phyloP scores from a whole-genome alignment of 495 filamentous ascomycete genomes.

The Daldinia bambusicola region DNA sequence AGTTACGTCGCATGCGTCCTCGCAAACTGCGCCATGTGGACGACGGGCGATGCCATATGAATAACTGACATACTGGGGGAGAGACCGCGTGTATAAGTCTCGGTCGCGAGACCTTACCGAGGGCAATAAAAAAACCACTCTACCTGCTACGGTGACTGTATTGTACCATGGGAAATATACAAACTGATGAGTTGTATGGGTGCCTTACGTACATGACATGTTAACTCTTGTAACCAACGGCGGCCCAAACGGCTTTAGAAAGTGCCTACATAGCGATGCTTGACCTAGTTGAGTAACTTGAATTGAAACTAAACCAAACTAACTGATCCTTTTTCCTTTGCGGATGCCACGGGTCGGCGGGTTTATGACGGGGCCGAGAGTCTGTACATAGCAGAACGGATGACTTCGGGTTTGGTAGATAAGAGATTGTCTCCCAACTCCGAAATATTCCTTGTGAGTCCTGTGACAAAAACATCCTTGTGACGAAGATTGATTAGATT shows the following conservation, averaged over 20 bases:
- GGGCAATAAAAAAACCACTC: background rate
- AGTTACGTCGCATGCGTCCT: constrained; percentile 35
- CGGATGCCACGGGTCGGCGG: constrained; percentile 20
- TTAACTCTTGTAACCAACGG: background rate
- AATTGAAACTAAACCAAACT: background rate
- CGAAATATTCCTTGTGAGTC: constrained; percentile 15
- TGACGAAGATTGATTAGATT: constrained; percentile 18
- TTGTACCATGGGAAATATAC: too few species aligned
- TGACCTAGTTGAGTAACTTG: constrained; percentile 1
- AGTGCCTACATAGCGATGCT: background rate
- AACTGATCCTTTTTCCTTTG: background rate
- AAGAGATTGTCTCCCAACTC: constrained; percentile 10
- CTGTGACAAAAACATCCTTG: constrained; percentile 26
- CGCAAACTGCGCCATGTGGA: constrained; percentile 38
- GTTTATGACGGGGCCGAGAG: constrained; percentile 19
- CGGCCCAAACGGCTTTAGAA: background rate
- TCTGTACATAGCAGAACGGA: background rate
- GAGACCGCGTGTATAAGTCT: constrained; percentile 30
- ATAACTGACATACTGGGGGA: constrained; percentile 21
- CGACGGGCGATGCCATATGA: constrained; percentile 7
- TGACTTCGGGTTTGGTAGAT: constrained; percentile 11
- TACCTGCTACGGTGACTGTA: background rate
- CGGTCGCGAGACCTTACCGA: constrained; percentile 35
- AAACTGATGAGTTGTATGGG: background rate
- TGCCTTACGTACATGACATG: background rate